Conservation (phyloP, 2,329 filamentous ascomycete genomes). For the Colletotrichum shisoi region DNA sequence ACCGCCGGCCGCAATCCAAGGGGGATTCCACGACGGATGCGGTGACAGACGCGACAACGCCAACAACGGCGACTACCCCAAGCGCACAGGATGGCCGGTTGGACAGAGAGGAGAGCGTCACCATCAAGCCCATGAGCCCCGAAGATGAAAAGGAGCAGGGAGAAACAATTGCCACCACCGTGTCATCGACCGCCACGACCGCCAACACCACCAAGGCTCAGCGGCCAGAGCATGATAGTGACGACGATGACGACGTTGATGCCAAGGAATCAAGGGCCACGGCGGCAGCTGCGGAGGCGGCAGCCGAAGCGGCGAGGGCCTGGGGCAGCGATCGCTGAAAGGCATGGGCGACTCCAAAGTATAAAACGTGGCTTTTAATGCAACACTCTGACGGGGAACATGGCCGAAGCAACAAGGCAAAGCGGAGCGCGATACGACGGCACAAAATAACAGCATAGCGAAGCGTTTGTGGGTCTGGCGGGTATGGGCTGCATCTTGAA, state of each 20-base stretch:
- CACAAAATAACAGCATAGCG: constrained; percentile 16
- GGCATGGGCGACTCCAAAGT: neutral
- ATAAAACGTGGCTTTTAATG: neutral
- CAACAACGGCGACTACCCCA: neutral
- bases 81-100: neutral
- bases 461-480: constrained; percentile 5
- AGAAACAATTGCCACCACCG: neutral
- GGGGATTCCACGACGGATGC: neutral
- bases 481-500: constrained; percentile 7
- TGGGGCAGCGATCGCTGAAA: constrained; percentile 18
- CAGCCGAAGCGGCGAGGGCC: constrained; percentile 35
- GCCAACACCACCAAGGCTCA: neutral
- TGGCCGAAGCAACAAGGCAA: neutral
- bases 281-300: constrained; percentile 34
- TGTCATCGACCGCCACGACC: neutral
- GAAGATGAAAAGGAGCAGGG: constrained; percentile 9
- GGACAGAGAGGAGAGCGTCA: constrained; percentile 5
- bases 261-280: constrained; percentile 24
- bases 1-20: constrained; percentile 28
- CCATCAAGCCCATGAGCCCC: constrained; percentile 1
- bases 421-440: neutral
- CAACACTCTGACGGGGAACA: neutral
- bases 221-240: constrained; percentile 8
- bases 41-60: neutral
- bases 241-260: constrained; percentile 13